A percentile compares a stretch with the other conserved stretches of the same genome.
Evolutionary conservation across 805 yeast genomes (phyloP).

Genomic region (Pichia cabralensis): DNA sequence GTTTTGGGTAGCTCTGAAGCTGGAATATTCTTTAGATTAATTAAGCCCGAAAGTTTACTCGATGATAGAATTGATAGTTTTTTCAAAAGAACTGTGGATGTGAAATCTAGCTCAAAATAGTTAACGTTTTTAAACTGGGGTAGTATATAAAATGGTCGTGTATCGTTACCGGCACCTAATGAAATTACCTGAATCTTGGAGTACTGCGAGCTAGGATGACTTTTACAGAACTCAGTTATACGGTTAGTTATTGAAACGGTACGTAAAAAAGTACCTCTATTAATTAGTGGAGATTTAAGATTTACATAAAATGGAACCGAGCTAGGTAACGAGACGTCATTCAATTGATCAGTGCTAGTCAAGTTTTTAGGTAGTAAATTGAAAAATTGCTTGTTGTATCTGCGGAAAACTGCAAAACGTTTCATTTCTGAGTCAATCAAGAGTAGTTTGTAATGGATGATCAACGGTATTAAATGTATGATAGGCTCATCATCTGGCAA

Average conservation of each 20-base stretch:
- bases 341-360: no score
- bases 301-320: no score
- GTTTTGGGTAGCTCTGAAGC: constrained; percentile 5
- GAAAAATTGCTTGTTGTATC: constrained; percentile 29
- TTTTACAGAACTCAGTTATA: constrained; percentile 31
- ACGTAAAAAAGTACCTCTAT: constrained; percentile 60
- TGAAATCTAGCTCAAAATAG: constrained; percentile 60
- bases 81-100: constrained; percentile 42
- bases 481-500: constrained; percentile 28
- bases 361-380: constrained; percentile 20
- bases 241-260: constrained; percentile 42
- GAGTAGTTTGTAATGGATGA: constrained; percentile 29
- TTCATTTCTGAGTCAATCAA: constrained; percentile 27
- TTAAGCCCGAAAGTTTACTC: constrained; percentile 3
- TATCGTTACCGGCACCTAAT: constrained; percentile 77
- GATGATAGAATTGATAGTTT: constrained; percentile 34
- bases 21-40: background rate
- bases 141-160: constrained; percentile 48
- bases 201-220: constrained; percentile 12
- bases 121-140: constrained; percentile 23
- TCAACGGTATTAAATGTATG: constrained; percentile 26
- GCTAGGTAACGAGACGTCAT: no score
- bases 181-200: constrained; percentile 50
- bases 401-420: constrained; percentile 17
- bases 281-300: constrained; percentile 52